Conservation (phyloP, 225 moss, liverwort and hornwort genomes). For the Bryoerythrophyllum caledonicum region DNA sequence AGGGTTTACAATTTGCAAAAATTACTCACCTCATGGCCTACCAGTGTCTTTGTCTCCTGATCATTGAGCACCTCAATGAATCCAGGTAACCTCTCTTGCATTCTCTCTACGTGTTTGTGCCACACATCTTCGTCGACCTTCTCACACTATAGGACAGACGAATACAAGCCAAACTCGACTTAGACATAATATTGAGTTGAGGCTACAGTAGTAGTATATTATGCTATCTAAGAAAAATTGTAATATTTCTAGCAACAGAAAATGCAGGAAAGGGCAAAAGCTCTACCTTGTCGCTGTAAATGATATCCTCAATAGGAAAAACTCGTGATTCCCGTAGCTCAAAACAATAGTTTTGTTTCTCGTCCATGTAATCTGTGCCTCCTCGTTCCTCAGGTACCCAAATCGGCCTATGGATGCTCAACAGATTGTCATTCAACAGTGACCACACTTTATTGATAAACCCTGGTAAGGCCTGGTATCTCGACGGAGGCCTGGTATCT, state of each 20-base stretch:
- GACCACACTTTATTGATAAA: too few relatives aligned
- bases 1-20: background rate
- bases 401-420: constrained; percentile 15
- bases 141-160: constrained; percentile 33
- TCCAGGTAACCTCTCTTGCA: constrained; percentile 22
- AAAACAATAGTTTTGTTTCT: background rate
- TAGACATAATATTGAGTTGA: background rate
- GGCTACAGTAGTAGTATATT: background rate
- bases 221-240: background rate
- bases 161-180: background rate
- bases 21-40: constrained; percentile 9
- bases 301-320: constrained; percentile 35
- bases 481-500: too few relatives aligned
- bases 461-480: too few relatives aligned
- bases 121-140: constrained; percentile 39
- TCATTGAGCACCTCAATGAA: constrained; percentile 37
- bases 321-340: constrained; percentile 35
- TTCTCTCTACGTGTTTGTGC: constrained; percentile 33
- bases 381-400: constrained; percentile 30
- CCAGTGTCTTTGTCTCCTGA: constrained; percentile 17
- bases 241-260: background rate
- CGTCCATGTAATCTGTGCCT: background rate
- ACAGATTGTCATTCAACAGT: background rate
- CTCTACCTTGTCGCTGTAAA: constrained; percentile 33
- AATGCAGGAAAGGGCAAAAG: background rate